Percentiles rank a stretch among this genome's conserved stretches.
These are phyloP conservation scores for Calonectria pauciramosa DNA, from an alignment of 2,329 filamentous ascomycete genomes.

Conservation along the genomic window DNA sequence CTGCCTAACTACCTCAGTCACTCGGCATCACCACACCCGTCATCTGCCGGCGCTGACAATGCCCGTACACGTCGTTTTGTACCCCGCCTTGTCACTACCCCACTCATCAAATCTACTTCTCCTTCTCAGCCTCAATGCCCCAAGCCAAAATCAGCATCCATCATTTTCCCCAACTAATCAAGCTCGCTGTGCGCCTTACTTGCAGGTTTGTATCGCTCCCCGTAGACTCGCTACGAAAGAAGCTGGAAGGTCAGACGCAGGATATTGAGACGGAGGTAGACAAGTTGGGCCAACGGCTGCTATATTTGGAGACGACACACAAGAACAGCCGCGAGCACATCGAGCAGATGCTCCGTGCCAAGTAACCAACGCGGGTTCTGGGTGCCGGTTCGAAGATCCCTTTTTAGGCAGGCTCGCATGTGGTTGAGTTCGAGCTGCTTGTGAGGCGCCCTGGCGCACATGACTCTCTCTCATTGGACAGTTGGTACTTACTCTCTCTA, in stretches of 20 bases:
- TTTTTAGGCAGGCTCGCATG: background rate
- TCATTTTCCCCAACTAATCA: conserved; percentile 12
- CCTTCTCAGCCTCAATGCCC: background rate
- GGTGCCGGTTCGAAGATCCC: background rate
- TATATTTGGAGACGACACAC: conserved; percentile 94
- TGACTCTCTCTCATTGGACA: conserved; percentile 3
- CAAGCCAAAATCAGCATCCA: background rate
- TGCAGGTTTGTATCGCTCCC: conserved; percentile 88
- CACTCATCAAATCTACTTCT: background rate
- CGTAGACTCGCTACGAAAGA: conserved; percentile 78
- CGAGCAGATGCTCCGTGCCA: conserved; percentile 83
- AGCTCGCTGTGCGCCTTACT: conserved; percentile 15
- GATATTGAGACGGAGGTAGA: conserved; percentile 83
- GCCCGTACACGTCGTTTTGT: conserved; percentile 1
- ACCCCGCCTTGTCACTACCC: background rate
- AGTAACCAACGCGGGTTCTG: conserved; percentile 32
- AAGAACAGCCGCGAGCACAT: conserved; percentile 95
- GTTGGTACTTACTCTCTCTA: conserved; percentile 9
- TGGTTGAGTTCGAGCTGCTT: conserved; percentile 5
- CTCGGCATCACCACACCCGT: background rate
- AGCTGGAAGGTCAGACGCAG: conserved; percentile 81
- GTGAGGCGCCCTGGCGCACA: conserved; percentile 4
- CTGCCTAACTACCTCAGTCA: background rate
- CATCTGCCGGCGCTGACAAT: background rate
- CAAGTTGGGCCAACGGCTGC: conserved; percentile 87